Evolutionary conservation across 2,329 filamentous ascomycete genomes (phyloP).

Genomic region (Xylaria sp.): DNA sequence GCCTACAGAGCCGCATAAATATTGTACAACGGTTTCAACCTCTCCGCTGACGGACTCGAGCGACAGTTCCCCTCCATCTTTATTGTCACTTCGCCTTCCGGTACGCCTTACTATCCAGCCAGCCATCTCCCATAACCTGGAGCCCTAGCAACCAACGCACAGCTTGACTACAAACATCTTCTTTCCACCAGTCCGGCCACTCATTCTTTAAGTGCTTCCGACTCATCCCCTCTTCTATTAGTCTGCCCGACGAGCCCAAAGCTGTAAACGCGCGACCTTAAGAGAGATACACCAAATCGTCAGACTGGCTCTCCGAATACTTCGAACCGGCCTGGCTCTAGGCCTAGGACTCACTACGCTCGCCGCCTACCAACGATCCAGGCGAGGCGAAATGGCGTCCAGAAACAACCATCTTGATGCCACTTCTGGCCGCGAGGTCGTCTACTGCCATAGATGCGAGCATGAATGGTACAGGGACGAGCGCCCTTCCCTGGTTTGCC

Average conservation of each 20-base stretch:
- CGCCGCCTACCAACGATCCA: slow-evolving; percentile 53
- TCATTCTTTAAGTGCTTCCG: neutral
- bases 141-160: slow-evolving; percentile 2
- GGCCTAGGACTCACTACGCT: slow-evolving; percentile 63
- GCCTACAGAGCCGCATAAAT: neutral
- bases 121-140: neutral
- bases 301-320: slow-evolving; percentile 59
- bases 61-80: neutral
- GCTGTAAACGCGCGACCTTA: slow-evolving; percentile 1
- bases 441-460: slow-evolving; percentile 83
- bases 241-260: neutral
- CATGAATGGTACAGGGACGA: slow-evolving; percentile 80
- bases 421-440: slow-evolving; percentile 64
- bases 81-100: neutral
- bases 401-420: slow-evolving; percentile 51
- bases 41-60: neutral
- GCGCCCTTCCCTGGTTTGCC: slow-evolving; percentile 67
- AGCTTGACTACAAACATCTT: neutral
- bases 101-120: neutral
- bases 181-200: neutral
- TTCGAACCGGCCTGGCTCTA: slow-evolving; percentile 59
- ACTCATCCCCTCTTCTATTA: slow-evolving; percentile 3
- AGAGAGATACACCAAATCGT: slow-evolving; percentile 30
- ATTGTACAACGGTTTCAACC: neutral
- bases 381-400: slow-evolving; percentile 44